Conservation (phyloP, 345 rosid genomes). For the Leavenworthia alabamica region DNA sequence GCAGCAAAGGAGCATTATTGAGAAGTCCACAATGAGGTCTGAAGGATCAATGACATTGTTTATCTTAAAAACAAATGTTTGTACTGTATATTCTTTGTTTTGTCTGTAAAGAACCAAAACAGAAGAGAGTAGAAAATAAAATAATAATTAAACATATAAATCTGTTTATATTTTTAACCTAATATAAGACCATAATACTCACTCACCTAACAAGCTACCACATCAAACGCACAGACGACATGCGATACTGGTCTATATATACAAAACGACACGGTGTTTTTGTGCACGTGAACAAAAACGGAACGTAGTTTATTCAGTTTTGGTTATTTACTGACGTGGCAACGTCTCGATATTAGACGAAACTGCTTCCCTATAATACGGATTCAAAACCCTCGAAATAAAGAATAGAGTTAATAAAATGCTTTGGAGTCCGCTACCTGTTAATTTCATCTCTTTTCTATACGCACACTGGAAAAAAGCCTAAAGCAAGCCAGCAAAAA, state of each 20-base stretch:
- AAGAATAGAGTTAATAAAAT: conserved; percentile 25
- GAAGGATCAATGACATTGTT: not conserved
- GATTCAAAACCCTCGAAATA: conserved; percentile 12
- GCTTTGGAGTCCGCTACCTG: conserved; percentile 21
- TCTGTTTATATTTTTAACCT: not conserved
- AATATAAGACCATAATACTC: not conserved
- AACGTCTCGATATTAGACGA: not conserved
- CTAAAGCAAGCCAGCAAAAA: conserved; percentile 15
- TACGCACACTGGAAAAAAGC: conserved; percentile 1
- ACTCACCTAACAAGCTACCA: not conserved
- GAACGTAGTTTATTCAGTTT: not conserved
- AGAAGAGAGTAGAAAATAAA: not conserved
- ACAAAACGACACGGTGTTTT: not conserved
- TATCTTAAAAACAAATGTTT: not conserved
- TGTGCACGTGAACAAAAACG: not conserved
- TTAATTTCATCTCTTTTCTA: conserved; percentile 10
- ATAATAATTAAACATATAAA: not conserved
- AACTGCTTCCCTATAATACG: conserved; percentile 7
- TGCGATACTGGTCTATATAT: not conserved
- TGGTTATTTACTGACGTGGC: conserved; percentile 20
- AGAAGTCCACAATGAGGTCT: not conserved
- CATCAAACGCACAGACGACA: not conserved
- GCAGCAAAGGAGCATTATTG: not conserved
- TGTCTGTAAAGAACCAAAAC: not conserved
- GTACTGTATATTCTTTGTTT: not conserved